Conservation (phyloP, 345 rosid species). For the Citropsis articulata region DNA sequence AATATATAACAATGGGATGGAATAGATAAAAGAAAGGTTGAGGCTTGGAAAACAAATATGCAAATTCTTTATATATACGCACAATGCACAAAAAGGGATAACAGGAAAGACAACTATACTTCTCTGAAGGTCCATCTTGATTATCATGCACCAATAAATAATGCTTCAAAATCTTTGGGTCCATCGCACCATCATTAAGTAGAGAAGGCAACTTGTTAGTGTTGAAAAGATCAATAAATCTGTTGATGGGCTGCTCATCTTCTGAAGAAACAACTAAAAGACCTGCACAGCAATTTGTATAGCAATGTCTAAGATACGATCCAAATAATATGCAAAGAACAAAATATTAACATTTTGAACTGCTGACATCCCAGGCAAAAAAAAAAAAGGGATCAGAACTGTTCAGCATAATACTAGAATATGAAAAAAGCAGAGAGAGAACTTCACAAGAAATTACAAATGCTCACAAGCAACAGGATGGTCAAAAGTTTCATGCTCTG, state of each 20-base stretch:
- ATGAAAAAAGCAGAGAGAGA: background rate
- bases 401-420: background rate
- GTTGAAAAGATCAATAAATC: slow-evolving; percentile 83
- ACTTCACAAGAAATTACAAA: slow-evolving; percentile 19
- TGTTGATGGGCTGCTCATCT: slow-evolving; percentile 82
- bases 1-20: background rate
- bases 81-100: background rate
- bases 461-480: slow-evolving; percentile 97
- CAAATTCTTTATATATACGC: background rate
- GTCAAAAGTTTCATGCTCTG: slow-evolving; percentile 96
- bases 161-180: slow-evolving; percentile 85
- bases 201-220: slow-evolving; percentile 74
- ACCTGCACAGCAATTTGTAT: slow-evolving; percentile 52
- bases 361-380: background rate
- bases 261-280: slow-evolving; percentile 88
- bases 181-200: slow-evolving; percentile 86
- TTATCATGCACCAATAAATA: slow-evolving; percentile 89
- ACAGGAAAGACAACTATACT: slow-evolving; percentile 38
- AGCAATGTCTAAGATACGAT: background rate
- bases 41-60: background rate
- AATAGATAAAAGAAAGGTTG: background rate
- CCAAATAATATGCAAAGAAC: background rate
- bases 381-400: background rate
- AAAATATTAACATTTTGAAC: background rate
- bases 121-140: slow-evolving; percentile 78